Conservation (phyloP, 257 asterid genomes). For the Perilla frutescens region DNA sequence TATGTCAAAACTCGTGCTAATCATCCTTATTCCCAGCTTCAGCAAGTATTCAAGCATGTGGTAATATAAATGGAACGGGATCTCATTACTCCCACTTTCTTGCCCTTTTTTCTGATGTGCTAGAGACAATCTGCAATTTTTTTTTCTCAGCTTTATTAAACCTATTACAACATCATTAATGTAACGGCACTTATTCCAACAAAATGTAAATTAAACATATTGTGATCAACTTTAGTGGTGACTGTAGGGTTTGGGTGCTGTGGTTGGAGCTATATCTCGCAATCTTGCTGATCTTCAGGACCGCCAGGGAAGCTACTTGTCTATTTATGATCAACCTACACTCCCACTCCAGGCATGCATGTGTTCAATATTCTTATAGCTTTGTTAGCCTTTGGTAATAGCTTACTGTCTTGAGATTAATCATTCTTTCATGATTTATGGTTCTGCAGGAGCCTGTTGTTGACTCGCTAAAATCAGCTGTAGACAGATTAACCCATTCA, state of each 20-base stretch:
- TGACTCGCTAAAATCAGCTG: conserved; percentile 79
- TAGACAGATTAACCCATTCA: conserved; percentile 82
- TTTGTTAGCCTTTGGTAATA: conserved; percentile 10
- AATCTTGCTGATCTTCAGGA: conserved; percentile 97
- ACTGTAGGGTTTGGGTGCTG: conserved; percentile 96
- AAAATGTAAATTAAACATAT: not conserved
- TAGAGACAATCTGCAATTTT: not conserved
- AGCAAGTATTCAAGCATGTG: conserved; percentile 99
- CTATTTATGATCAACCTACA: conserved; percentile 94
- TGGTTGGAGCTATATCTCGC: conserved; percentile 98
- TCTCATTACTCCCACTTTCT: conserved; percentile 13
- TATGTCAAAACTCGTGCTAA: conserved; percentile 84
- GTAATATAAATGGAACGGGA: conserved; percentile 52
- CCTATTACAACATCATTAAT: not conserved
- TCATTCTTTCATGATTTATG: conserved; percentile 30
- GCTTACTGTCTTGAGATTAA: conserved; percentile 11
- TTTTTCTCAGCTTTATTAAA: conserved; percentile 16
- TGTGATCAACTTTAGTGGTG: conserved; percentile 29
- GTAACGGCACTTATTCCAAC: not conserved
- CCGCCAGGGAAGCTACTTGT: conserved; percentile 96
- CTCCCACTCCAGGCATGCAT: conserved; percentile 75
- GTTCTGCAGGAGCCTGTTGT: conserved; percentile 85
- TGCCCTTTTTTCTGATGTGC: conserved; percentile 23
- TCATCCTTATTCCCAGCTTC: conserved; percentile 98
- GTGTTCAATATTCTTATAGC: conserved; percentile 18